Percentiles rank a stretch among this genome's conserved stretches.
Conservation (phyloP, 495 filamentous ascomycete species). For the Copromyces sp. region DNA sequence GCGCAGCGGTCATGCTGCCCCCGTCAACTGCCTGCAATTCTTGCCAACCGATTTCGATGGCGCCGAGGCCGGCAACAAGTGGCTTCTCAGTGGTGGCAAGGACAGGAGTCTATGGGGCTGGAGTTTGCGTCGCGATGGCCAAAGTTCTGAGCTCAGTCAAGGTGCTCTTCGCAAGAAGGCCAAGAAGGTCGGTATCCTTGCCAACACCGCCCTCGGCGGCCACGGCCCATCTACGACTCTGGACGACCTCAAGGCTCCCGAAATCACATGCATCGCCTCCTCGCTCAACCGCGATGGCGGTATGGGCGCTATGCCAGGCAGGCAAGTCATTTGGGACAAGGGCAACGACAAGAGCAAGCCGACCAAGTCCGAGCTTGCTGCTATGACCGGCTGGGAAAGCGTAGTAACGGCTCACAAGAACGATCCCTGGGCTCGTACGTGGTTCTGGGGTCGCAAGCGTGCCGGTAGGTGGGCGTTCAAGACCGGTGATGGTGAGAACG, state of each 20-base stretch:
- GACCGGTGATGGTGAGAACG: constrained; percentile 72
- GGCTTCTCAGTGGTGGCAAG: constrained; percentile 79
- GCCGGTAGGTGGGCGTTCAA: constrained; percentile 89
- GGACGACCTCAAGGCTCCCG: constrained; percentile 75
- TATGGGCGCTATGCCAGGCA: constrained; percentile 66
- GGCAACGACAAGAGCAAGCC: constrained; percentile 47
- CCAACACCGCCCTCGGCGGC: constrained; percentile 26
- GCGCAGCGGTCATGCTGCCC: constrained; percentile 77
- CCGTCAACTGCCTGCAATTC: constrained; percentile 70
- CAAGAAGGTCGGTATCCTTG: constrained; percentile 66
- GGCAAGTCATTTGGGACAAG: constrained; percentile 67
- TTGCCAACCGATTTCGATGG: constrained; percentile 79
- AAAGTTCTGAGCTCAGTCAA: constrained; percentile 88
- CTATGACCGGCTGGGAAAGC: constrained; percentile 88
- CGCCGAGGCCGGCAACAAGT: constrained; percentile 81
- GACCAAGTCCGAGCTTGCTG: constrained; percentile 47
- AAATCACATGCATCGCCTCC: constrained; percentile 81
- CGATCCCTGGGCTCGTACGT: constrained; percentile 78
- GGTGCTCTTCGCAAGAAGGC: constrained; percentile 72
- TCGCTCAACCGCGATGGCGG: constrained; percentile 89
- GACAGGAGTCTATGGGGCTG: constrained; percentile 91
- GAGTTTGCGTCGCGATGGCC: constrained; percentile 87
- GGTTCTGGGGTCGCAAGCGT: constrained; percentile 94
- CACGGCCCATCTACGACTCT: constrained; percentile 47
- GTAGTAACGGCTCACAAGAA: constrained; percentile 87